These are phyloP conservation scores for Cephalotrichum gorgonifer DNA, from an alignment of 2,329 filamentous ascomycete species.

Conservation along the genomic window DNA sequence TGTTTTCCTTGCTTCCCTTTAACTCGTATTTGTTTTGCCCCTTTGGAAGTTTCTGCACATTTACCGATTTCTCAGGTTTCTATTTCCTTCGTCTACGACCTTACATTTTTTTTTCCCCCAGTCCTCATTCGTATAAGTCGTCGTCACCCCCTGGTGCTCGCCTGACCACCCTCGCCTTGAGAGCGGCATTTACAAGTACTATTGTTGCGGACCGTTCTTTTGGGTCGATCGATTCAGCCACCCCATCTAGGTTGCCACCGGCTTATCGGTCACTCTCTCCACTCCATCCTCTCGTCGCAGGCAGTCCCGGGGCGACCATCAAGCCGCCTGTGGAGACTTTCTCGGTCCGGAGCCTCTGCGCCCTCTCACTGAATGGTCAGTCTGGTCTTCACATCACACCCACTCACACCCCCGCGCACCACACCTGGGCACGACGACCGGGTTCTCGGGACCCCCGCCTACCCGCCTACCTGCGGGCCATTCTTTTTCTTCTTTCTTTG, in stretches of 20 bases:
- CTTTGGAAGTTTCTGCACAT: background rate
- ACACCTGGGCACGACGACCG: background rate
- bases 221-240: background rate
- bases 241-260: background rate
- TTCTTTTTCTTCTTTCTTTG: background rate
- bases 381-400: background rate
- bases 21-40: background rate
- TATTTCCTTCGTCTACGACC: background rate
- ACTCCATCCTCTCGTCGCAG: background rate
- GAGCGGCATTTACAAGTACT: too few species aligned
- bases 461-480: background rate
- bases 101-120: too few species aligned
- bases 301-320: background rate
- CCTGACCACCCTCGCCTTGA: too few species aligned
- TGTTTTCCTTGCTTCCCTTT: background rate
- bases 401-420: background rate
- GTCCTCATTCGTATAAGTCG: background rate
- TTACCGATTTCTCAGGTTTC: too few species aligned
- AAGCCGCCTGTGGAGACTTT: background rate
- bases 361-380: background rate
- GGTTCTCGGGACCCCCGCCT: background rate
- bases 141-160: background rate
- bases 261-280: background rate
- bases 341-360: background rate
- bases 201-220: background rate